phyloP scores from a whole-genome alignment of 2,329 filamentous ascomycete genomes.

The Gyromitra esculenta region DNA sequence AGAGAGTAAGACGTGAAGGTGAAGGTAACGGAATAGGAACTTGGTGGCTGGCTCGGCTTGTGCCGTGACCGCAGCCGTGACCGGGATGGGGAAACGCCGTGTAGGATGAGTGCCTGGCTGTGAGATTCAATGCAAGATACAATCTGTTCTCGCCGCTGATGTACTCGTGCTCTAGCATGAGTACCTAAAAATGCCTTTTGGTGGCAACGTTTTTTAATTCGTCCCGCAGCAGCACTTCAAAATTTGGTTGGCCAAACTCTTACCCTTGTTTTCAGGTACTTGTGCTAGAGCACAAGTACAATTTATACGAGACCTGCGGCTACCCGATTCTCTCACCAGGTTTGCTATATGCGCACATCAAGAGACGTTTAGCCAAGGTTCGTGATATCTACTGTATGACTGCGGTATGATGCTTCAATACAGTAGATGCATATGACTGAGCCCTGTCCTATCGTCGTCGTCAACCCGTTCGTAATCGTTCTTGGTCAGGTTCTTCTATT shows the following conservation, averaged over 20 bases:
- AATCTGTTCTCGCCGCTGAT: conserved; percentile 20
- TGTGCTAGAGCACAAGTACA: no score
- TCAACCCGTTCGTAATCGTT: conserved; percentile 4
- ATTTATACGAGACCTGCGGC: conserved; percentile 4
- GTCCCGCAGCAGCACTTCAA: no score
- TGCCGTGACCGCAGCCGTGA: conserved; percentile 35
- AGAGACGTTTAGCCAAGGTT: background rate
- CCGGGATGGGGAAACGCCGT: conserved; percentile 14
- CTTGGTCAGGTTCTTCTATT: conserved; percentile 2
- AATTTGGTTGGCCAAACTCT: no score
- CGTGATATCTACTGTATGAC: background rate
- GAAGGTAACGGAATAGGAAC: conserved; percentile 23
- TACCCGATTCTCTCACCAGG: background rate
- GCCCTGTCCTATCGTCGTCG: background rate
- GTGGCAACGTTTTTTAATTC: no score
- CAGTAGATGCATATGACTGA: background rate
- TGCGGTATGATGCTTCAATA: background rate
- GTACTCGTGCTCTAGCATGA: no score
- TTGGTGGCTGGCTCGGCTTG: conserved; percentile 39
- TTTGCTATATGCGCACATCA: background rate
- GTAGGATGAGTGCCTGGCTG: conserved; percentile 7
- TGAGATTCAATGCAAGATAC: conserved; percentile 7
- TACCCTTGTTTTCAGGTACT: no score
- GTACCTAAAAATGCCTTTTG: no score
- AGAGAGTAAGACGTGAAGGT: conserved; percentile 23